Percentiles rank a stretch among this genome's conserved stretches.
Evolutionary conservation across 2,329 filamentous ascomycete species (phyloP).

Genomic region (Fusarium sp.): DNA sequence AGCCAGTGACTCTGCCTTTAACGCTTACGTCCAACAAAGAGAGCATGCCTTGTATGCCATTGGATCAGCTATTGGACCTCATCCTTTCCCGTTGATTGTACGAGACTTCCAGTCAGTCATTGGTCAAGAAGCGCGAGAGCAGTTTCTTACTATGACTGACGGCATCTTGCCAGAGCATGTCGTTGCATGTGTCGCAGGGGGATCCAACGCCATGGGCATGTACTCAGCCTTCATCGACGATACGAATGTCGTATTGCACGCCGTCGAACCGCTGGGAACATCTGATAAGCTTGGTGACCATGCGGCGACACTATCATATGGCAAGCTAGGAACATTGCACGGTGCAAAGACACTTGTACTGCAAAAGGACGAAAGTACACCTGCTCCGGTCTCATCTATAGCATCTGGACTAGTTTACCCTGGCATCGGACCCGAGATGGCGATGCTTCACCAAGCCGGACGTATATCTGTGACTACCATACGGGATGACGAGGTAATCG

Average conservation of each 20-base stretch:
- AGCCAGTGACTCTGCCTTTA: constrained; percentile 17
- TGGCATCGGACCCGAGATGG: constrained; percentile 1
- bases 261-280: not conserved
- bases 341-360: constrained; percentile 19
- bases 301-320: constrained; percentile 16
- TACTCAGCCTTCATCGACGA: constrained; percentile 16
- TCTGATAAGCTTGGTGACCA: constrained; percentile 4
- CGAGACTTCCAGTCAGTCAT: constrained; percentile 25
- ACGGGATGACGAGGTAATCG: not conserved
- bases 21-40: constrained; percentile 4
- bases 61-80: constrained; percentile 13
- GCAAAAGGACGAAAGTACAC: not conserved
- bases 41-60: constrained; percentile 12
- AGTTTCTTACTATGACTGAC: not conserved
- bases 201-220: constrained; percentile 15
- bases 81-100: constrained; percentile 17
- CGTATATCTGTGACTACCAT: constrained; percentile 1
- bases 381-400: constrained; percentile 8
- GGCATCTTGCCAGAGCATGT: not conserved
- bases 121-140: constrained; percentile 1
- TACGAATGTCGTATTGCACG: not conserved
- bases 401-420: constrained; percentile 15
- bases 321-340: constrained; percentile 5
- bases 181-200: constrained; percentile 18
- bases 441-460: constrained; percentile 11